A percentile compares a stretch with the other conserved stretches of the same genome.
These are phyloP conservation scores for Euptelea pleiosperma DNA, from an alignment of 164 flowering plant species.

Conservation along the genomic window DNA sequence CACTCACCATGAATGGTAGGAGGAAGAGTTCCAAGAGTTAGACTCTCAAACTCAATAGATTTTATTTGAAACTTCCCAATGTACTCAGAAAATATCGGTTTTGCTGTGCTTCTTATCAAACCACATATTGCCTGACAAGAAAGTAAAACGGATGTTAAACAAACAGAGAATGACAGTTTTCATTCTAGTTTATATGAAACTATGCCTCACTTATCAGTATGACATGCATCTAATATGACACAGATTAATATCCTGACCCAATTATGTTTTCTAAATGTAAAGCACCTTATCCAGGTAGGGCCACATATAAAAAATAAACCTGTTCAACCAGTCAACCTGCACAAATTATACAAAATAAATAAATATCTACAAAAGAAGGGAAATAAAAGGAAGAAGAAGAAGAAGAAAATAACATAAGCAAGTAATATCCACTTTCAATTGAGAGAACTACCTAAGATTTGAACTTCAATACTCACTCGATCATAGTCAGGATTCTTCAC, in stretches of 20 bases:
- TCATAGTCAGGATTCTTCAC: constrained; percentile 80
- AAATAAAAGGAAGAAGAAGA: not conserved
- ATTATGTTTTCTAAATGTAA: no score
- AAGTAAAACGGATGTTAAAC: not conserved
- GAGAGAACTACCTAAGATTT: not conserved
- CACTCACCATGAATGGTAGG: constrained; percentile 61
- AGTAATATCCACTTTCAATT: not conserved
- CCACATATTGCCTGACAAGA: constrained; percentile 54
- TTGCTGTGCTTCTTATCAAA: constrained; percentile 40
- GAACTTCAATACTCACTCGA: constrained; percentile 39
- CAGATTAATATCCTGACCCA: no score
- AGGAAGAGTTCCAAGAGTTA: constrained; percentile 78
- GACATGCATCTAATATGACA: not conserved
- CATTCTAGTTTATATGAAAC: not conserved
- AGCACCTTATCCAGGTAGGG: constrained; percentile 70
- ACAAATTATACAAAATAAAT: not conserved
- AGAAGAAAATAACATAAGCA: no score
- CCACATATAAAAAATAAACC: constrained; percentile 64
- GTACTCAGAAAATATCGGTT: constrained; percentile 65
- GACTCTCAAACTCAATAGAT: constrained; percentile 53
- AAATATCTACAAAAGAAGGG: not conserved
- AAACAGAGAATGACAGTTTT: not conserved
- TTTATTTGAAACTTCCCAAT: constrained; percentile 56
- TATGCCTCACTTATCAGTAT: not conserved
- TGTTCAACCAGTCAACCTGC: constrained; percentile 94